Evolutionary conservation across 352 stramenopile species (phyloP), one percentile per base, ranked within the genome.

Genomic region (Blastocystis hominis): DNA sequence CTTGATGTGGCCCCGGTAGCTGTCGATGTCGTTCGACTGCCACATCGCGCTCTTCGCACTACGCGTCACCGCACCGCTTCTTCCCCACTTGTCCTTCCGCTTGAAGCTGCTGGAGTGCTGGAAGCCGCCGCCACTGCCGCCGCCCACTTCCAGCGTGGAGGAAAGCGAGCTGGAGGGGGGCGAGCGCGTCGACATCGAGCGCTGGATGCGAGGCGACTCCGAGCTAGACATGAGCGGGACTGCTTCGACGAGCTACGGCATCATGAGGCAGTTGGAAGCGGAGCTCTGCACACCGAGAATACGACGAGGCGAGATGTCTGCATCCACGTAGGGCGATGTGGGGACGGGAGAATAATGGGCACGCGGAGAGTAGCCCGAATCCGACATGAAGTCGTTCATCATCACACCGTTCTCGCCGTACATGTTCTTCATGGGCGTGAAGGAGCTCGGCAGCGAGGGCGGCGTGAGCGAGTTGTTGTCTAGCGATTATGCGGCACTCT

Each of bases 1-100:
- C 56, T 89, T 87, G 53, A 90, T 88, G 34, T 89, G 75, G 1
- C 88, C 89, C 13, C 47, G 44, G 63, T 68, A 87, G 10, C 54
- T 76, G 42, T 87, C 77, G 10, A 78, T 47, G n/a, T 78, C 77
- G 36, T 56, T 59, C 38, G 44, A 61, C 62, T 75, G 62, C 77
- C 77, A 87, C 17, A 59, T 10, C 20, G 53, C 5, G 40, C 38
- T 68, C 50, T 84, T 84, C 72, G 55, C 2, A 1, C 47, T 66
- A 72, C 62, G 30, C 62, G 38, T 72, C 62, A 72, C 9, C 0
- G 5, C 62, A 20, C 0, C 24, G 9, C 1, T 20, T 7, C 10
- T 20, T 0, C 10, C 62, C 24, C 30, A 72, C 62, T 40, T 34
- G 20, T 84, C 72, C 50, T 84, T 84, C 44, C 47, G 53, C 72